Evolutionary conservation across 805 yeast species (phyloP), one percentile per base, ranked within the genome.

Genomic region (Yarrowia osloensis): DNA sequence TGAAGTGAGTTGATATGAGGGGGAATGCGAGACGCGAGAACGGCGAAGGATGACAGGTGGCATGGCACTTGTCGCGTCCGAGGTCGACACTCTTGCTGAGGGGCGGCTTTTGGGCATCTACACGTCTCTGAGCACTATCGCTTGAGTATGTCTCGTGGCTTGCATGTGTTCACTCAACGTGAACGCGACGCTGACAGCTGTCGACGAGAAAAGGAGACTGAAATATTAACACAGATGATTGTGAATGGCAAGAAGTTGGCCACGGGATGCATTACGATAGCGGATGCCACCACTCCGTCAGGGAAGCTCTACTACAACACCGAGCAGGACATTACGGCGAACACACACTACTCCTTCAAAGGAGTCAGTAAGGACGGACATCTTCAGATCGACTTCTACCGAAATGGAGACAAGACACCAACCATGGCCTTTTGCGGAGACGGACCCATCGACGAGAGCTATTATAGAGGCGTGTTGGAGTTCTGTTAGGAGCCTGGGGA

Each of bases 281-380:
- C 63, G 24, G 63, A 57, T 28, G 37, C 26, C 13, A 57, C 63
- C 4, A 57, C 63, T 15, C 63, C 63, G 42, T 24, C 50, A 5
- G 75, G 75, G n/a, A 67, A 67, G n/a, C 61, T 73, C 31, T 67
- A 69, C 47, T 73, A 68, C 61, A 68, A 70, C 42, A 65, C 68
- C 12, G 55, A 70, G 26, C 69, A 71, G 35, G 71, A 73, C 49
- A 65, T 73, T 17, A 15, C 47, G 55, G 37, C 68, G 17, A 66
- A 67, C 65, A 69, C 63, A 24, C 67, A 67, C 67, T 72, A 71
- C 66, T 65, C 67, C 22, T 54, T 73, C 33, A 62, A 70, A 19
- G 70, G 74, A 31, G 47, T 63, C 15, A 35, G 66, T 26, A 69
- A 70, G 19, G 63, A 67, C 15, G 68, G 69, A 6, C 46, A 40